Conservation (phyloP, 1,284 basidiomycete genomes). For the Trametes sp. region DNA sequence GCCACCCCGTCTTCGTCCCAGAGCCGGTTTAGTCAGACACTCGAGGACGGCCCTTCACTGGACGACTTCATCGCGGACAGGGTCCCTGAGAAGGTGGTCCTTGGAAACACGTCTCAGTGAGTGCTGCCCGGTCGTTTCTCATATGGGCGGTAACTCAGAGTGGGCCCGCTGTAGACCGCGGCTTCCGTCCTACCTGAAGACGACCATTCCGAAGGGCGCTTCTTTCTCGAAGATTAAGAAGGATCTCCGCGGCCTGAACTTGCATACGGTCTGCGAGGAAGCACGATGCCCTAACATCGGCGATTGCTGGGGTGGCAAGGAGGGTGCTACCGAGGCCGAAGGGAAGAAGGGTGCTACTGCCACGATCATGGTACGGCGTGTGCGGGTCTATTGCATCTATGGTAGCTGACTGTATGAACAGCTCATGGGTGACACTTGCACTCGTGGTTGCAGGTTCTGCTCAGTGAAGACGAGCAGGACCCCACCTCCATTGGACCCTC, state of each 20-base stretch:
- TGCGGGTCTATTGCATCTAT: constrained; percentile 1
- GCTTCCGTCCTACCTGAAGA: constrained; percentile 92
- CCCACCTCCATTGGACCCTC: constrained; percentile 92
- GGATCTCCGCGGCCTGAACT: constrained; percentile 88
- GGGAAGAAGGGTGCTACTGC: constrained; percentile 90
- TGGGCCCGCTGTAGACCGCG: constrained; percentile 67
- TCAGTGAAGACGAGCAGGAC: constrained; percentile 93
- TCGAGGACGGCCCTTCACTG: constrained; percentile 79
- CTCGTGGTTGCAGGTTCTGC: constrained; percentile 97
- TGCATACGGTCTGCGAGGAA: constrained; percentile 99
- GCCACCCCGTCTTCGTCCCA: constrained; percentile 65
- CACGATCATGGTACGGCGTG: constrained; percentile 91
- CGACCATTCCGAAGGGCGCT: constrained; percentile 88
- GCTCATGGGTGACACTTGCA: constrained; percentile 99
- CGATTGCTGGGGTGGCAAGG: constrained; percentile 97
- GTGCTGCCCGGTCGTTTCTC: constrained; percentile 34
- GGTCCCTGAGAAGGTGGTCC: constrained; percentile 68
- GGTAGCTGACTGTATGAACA: constrained; percentile 42
- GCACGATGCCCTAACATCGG: constrained; percentile 99
- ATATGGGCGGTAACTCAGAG: neutral
- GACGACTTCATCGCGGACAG: constrained; percentile 86
- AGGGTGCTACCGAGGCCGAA: constrained; percentile 74
- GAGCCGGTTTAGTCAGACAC: constrained; percentile 59
- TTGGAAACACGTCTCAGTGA: constrained; percentile 83
- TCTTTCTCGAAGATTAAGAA: constrained; percentile 95